Evolutionary conservation across 75 land plant species (phyloP), one percentile per base, ranked within the genome.

Genomic region (Pseudotsuga menziesii): DNA sequence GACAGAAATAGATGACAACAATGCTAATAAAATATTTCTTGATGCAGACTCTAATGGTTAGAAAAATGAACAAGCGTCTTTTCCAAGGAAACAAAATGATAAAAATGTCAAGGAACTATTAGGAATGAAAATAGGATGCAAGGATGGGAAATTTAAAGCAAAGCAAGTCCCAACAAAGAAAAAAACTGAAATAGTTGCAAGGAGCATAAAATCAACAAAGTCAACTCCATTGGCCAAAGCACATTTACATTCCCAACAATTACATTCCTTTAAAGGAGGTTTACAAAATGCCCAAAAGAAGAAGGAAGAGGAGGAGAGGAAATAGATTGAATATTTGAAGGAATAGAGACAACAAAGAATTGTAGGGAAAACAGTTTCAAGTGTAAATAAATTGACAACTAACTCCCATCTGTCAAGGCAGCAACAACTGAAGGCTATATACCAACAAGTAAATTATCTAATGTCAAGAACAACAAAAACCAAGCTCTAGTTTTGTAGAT

Each of bases 301-400:
- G 75, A 87, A 94, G 99, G 99, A 97, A 82, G 99, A 94, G 78
- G 94, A 86, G 73, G 84, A 87, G 66, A 54, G 67, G 12, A 92
- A 87, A 75, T 75, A 93, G 66, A 57, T 90, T 27, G 93, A 90
- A 83, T 88, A 90, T 27, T 56, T 92, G 29, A 87, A 88, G 77
- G 56, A 58, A 61, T 89, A 92, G 64, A 83, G 91, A 56, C 93
- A 89, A 79, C 84, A n/a, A n/a, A n/a, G 97, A 80, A 92, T 93
- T 72, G 89, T 89, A 54, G 93, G 88, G 22, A 83, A 90, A 66
- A 70, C 83, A n/a, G 66, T 60, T 79, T 57, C 82, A 27, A 77
- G 13, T 32, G 56, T 76, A 12, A 63, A 73, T 63, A 77, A 83
- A 54, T 75, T 87, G 66, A 20, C 85, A 19, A 19, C 52, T 11